Percentiles rank a stretch among this genome's conserved stretches.
Conservation (phyloP, 352 stramenopile species). For the Globisporangium paroecandrum region DNA sequence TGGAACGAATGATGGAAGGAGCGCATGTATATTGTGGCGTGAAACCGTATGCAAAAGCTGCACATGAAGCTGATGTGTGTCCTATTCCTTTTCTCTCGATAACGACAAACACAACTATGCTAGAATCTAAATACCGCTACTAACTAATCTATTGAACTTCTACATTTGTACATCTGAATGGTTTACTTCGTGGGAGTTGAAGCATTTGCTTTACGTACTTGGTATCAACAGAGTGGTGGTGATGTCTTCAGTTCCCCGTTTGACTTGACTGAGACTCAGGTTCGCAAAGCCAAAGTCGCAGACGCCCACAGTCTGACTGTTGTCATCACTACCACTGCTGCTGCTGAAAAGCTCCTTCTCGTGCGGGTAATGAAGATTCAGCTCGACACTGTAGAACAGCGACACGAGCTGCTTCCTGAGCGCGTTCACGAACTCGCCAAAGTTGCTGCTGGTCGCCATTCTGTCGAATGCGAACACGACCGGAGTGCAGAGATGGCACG, state of each 20-base stretch:
- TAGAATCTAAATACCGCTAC: slow-evolving; percentile 1
- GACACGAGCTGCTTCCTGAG: neutral
- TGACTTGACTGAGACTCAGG: neutral
- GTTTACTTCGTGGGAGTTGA: neutral
- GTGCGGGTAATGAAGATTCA: slow-evolving; percentile 8
- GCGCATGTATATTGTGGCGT: neutral
- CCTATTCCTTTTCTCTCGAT: neutral
- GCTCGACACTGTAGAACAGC: slow-evolving; percentile 6
- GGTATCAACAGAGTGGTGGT: neutral
- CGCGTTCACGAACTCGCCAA: neutral
- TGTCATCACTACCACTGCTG: neutral
- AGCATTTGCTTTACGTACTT: neutral
- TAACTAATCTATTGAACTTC: neutral
- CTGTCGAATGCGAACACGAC: neutral
- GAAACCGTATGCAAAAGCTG: neutral
- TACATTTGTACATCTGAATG: neutral
- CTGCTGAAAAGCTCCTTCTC: neutral
- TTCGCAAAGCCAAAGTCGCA: slow-evolving; percentile 2
- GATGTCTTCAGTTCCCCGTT: neutral
- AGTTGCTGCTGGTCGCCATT: neutral
- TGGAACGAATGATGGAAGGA: neutral
- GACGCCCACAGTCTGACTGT: neutral
- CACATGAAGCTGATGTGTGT: neutral
- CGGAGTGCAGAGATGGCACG: slow-evolving; percentile 8
- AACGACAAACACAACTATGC: neutral